Base-by-base conservation (phyloP, 2,329 filamentous ascomycete genomes). In the Epicoccum sorghinum region DNA sequence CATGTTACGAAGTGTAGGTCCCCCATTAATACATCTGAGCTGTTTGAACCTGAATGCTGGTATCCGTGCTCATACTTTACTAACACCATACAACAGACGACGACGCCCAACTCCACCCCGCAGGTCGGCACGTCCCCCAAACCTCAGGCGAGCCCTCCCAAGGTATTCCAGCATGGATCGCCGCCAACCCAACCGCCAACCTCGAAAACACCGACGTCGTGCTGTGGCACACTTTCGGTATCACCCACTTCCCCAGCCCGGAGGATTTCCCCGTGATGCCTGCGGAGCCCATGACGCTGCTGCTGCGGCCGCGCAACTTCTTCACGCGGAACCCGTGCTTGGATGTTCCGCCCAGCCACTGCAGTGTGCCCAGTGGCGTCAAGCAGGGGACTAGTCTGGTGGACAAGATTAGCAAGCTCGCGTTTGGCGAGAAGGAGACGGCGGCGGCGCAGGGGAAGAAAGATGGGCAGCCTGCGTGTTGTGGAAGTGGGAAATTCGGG, bases 241-340 rank as follows among this genome's bases (percentile, higher is more conserved):
- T 96, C 32, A 93, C 89, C 0, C 93, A 96, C 72, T 93, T 96
- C 79, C 92, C 93, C 0, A 80, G 89, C 0, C 91, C 92, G 0
- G 93, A 97, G 71, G 93, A 96, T 75, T 96, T 91, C 79, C 93
- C 93, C 27, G 82, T 96, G 64, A 96, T 96, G 92, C 91, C 91
- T 0, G 89, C 85, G 36, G 75, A 80, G 79, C 89, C 90, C 0
- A 93, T 96, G 83, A 90, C 86, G 1, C 78, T 96, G 63, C 81
- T 96, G 32, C 79, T 96, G 36, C 80, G 90, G 29, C 91, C 91
- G 3, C 79, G 91, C 37, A 88, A 96, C 78, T 96, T 96, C 82
- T 96, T 96, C 76, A 77, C 82, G 22, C 82, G 84, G 64, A 96
- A 93, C 70, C 91, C 91, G 2, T 89, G 86, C 49, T 78, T 96